Evolutionary conservation across 2,329 filamentous ascomycete genomes (phyloP).

Genomic region (Pestalotiopsis sp.): DNA sequence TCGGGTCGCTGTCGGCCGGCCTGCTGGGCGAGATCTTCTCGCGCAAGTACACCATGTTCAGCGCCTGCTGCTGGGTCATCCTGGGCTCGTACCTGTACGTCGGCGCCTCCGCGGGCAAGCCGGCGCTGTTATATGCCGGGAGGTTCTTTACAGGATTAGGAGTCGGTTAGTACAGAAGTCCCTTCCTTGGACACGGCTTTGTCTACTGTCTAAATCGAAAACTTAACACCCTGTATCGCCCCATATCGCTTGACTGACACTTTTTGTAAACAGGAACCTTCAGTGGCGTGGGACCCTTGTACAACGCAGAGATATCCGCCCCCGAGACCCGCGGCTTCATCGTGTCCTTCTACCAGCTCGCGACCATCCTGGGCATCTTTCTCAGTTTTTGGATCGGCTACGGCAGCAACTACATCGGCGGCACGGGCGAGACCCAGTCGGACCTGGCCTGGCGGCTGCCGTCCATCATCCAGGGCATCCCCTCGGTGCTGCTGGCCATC

Average conservation of each 20-base stretch:
- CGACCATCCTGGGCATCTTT: constrained; percentile 30
- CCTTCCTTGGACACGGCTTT: too few relatives aligned
- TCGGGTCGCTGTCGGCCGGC: constrained; percentile 55
- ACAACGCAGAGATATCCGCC: constrained; percentile 28
- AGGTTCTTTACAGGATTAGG: too few relatives aligned
- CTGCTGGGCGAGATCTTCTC: constrained; percentile 55
- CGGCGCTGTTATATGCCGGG: constrained; percentile 52
- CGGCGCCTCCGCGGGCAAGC: constrained; percentile 43
- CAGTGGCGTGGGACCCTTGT: constrained; percentile 18
- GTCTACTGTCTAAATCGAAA: too few relatives aligned
- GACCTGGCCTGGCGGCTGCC: constrained; percentile 34
- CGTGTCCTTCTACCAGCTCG: constrained; percentile 25
- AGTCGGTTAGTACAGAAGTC: too few relatives aligned
- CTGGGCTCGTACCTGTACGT: constrained; percentile 50
- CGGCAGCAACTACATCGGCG: constrained; percentile 35
- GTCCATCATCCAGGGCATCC: constrained; percentile 29
- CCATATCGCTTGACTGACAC: too few relatives aligned
- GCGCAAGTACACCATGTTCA: constrained; percentile 55
- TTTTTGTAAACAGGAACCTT: constrained; percentile 36
- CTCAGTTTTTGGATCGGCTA: constrained; percentile 29
- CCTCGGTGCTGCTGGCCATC: constrained; percentile 28
- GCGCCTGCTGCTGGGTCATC: constrained; percentile 44
- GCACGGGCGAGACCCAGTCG: constrained; percentile 19
- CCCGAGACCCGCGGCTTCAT: constrained; percentile 22
- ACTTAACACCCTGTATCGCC: too few relatives aligned